Evolutionary conservation across 345 rosid species (phyloP).

Genomic region (Boechera divaricarpa): DNA sequence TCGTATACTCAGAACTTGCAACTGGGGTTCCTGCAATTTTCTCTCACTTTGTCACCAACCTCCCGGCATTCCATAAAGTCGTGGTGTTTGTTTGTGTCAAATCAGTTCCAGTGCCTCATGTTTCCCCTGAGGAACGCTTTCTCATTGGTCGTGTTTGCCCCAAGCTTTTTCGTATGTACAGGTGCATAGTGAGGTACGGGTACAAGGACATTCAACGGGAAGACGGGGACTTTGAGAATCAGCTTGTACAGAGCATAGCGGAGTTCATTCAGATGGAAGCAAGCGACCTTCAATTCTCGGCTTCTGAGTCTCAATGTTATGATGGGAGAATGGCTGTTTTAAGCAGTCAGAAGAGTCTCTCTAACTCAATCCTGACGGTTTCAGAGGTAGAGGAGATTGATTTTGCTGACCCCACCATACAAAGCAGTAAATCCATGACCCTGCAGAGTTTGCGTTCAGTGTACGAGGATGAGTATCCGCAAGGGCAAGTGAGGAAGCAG

Average conservation of each 20-base stretch:
- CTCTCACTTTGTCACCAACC: constrained; percentile 95
- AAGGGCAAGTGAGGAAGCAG: constrained; percentile 56
- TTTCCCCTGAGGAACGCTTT: constrained; percentile 88
- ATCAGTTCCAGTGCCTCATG: constrained; percentile 93
- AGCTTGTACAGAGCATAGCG: constrained; percentile 84
- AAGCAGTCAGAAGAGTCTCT: constrained; percentile 62
- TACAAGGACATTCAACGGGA: constrained; percentile 90
- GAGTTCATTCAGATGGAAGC: constrained; percentile 99
- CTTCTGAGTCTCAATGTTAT: constrained; percentile 64
- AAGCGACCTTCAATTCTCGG: constrained; percentile 62
- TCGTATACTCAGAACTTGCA: constrained; percentile 88
- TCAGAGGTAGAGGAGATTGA: constrained; percentile 60
- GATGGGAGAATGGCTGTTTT: constrained; percentile 97
- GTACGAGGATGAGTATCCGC: constrained; percentile 72
- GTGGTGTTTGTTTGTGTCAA: constrained; percentile 93
- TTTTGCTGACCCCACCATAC: constrained; percentile 49
- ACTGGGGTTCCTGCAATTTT: constrained; percentile 94
- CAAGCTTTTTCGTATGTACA: constrained; percentile 89
- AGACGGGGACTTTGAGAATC: constrained; percentile 80
- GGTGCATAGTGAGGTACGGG: constrained; percentile 95
- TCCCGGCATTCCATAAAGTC: constrained; percentile 92
- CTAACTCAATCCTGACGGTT: constrained; percentile 58
- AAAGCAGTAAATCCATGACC: constrained; percentile 73
- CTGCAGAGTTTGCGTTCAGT: constrained; percentile 71
- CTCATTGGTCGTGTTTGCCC: constrained; percentile 95